Evolutionary conservation across 177 flowering plant genomes (phyloP), one percentile per base, ranked within the genome.

Genomic region (Telopea speciosissima): DNA sequence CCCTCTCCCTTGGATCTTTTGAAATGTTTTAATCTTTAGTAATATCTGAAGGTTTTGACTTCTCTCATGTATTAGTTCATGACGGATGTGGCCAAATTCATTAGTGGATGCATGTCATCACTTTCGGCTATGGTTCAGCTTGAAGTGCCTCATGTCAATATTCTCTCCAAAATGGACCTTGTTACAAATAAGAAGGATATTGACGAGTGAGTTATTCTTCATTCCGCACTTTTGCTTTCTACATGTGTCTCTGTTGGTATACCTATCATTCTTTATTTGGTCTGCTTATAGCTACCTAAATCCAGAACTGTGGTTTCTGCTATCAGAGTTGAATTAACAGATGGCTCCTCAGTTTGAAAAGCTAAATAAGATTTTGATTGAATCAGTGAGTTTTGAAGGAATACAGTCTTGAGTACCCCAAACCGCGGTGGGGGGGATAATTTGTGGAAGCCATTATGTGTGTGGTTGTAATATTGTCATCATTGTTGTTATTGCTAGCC

Each of bases 111-210:
- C 76, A 88, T 92, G 99, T 85, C 96, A 24, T 95, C 96, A 59
- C 97, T 95, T 71, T 89, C 99, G 73, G 97, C 99, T 19, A 95
- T 92, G 97, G 75, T 95, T 67, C 97, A 95, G 76, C 96, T 95
- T 70, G 99, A 95, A 77, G 73, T 95, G 33, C 97, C 97, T 14
- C 97, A 92, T 84, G 86, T 95, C 71, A 92, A 90, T 75, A 88
- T 95, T 70, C 91, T 95, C 72, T 85, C 99, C 33, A 92, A 95
- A 74, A 95, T 92, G 99, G 97, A 92, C 73, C 96, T 95, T 49
- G 91, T 95, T 67, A 80, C 75, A 52, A 88, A 89, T 81, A 91
- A 89, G 79, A 90, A 66, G 72, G 90, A 85, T 65, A 72, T 90
- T 56, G 90, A 89, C 70, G 86, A 92, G 95, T 93, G 69, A 44